These are phyloP conservation scores for Fusarium sp. DNA, from an alignment of 2,329 filamentous ascomycete species.

Conservation along the genomic window DNA sequence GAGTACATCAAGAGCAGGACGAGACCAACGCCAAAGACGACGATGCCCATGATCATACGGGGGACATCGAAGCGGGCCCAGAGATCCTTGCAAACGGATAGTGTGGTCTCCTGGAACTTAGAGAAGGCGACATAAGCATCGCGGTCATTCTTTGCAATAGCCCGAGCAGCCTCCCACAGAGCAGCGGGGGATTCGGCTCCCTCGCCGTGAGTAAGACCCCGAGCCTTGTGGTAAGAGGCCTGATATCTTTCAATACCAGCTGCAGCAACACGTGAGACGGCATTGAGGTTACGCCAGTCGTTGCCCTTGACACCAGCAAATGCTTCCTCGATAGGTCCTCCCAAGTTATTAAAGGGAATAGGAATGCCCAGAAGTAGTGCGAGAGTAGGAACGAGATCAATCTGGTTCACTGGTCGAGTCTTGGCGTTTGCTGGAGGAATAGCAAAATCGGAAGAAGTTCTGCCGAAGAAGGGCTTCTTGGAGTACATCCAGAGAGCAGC, in stretches of 20 bases:
- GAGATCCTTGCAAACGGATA: constrained; percentile 81
- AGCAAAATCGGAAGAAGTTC: constrained; percentile 69
- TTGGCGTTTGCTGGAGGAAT: constrained; percentile 78
- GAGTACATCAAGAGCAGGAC: constrained; percentile 79
- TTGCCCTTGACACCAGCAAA: constrained; percentile 78
- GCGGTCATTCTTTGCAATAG: constrained; percentile 53
- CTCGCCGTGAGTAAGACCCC: constrained; percentile 72
- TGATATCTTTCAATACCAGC: constrained; percentile 93
- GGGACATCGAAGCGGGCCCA: constrained; percentile 94
- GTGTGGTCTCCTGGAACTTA: constrained; percentile 80
- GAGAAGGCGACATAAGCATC: constrained; percentile 69
- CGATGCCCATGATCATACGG: constrained; percentile 85
- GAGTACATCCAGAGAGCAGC: constrained; percentile 99
- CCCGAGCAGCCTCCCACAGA: constrained; percentile 62
- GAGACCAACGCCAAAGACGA: constrained; percentile 75
- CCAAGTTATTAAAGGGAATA: constrained; percentile 96
- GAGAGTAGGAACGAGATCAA: constrained; percentile 93
- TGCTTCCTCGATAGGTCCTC: constrained; percentile 91
- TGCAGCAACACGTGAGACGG: constrained; percentile 79
- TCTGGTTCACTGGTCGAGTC: constrained; percentile 81
- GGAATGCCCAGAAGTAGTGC: constrained; percentile 89
- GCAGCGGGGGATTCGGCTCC: constrained; percentile 53
- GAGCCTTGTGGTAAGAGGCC: constrained; percentile 79
- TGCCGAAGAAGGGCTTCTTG: constrained; percentile 85
- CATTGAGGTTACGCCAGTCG: constrained; percentile 80